Evolutionary conservation across 139 green algal genomes (phyloP), one percentile per base, ranked within the genome.

Genomic region (Trebouxia sp.): DNA sequence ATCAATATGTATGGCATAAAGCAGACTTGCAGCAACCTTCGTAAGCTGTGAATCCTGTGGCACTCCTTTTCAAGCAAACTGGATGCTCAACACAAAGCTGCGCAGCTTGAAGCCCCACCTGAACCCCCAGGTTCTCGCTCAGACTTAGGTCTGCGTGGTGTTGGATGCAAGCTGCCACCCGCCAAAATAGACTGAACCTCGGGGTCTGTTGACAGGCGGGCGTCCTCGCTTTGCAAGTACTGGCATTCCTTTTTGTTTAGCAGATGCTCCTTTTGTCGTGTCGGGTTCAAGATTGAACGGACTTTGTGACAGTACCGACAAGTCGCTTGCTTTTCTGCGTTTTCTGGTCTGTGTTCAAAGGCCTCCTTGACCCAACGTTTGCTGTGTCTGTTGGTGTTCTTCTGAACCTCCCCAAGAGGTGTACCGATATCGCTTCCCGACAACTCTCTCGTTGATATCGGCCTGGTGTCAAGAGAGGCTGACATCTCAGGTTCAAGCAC

Each of bases 221-320:
- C 62, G 62, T 72, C 62, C 15, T 72, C 62, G 32, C 62, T 72
- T 22, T 72, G 62, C 0, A 72, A 35, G 37, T 30, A 72, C 62
- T 72, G 62, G 62, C 62, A 72, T 45, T 72, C 62, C 32, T 72
- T 72, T 26, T 72, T 72, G 62, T 72, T 72, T 35, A 72, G 62
- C 62, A 72, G 28, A 35, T 72, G 62, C 62, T 72, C 62, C 62
- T 72, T 72, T 35, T 72, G 62, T 26, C 62, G 62, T n/a, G 62
- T 72, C 43, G 62, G 62, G 37, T 72, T 72, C n/a, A 72, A 37
- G 11, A 35, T 72, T 45, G 62, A 72, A 32, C 62, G 32, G 32
- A 72, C 62, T 35, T 72, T 72, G 20, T 72, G 62, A 42, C 62
- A 72, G 30, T 72, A 72, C 11, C 62, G 62, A 35, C 62, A 72